A percentile compares a stretch with the other conserved stretches of the same genome.
Conservation (phyloP, 345 rosid species). For the Salix viminalis region DNA sequence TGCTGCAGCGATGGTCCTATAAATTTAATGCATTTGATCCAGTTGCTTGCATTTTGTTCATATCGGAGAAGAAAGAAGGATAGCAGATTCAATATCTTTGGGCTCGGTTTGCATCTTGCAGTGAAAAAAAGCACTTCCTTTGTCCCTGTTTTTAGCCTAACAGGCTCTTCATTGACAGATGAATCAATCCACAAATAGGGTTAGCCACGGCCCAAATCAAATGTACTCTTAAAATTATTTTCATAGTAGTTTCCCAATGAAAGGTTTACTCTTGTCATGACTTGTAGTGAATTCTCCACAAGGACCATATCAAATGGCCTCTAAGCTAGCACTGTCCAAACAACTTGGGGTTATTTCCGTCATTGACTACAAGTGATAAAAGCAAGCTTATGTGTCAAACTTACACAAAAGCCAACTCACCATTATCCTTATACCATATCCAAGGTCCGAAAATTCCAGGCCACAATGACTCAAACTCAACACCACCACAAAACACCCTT, state of each 20-base stretch:
- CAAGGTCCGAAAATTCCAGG: slow-evolving; percentile 23
- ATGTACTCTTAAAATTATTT: too few relatives aligned
- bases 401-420: slow-evolving; percentile 8
- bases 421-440: slow-evolving; percentile 29
- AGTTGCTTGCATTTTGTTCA: background rate
- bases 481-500: background rate
- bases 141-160: too few relatives aligned
- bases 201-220: background rate
- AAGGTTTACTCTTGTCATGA: background rate
- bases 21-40: background rate
- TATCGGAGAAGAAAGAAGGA: background rate
- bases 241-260: background rate
- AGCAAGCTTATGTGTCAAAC: slow-evolving; percentile 25
- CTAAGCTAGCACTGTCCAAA: background rate
- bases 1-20: background rate
- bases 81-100: background rate
- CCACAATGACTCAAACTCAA: background rate
- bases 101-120: background rate
- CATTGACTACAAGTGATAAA: slow-evolving; percentile 25
- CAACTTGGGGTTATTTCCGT: slow-evolving; percentile 7
- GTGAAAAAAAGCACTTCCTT: background rate
- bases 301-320: background rate
- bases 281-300: background rate
- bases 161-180: too few relatives aligned
- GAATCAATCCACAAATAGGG: background rate